Base-by-base conservation (phyloP, 2,329 filamentous ascomycete species). In the Fusarium stilboides region DNA sequence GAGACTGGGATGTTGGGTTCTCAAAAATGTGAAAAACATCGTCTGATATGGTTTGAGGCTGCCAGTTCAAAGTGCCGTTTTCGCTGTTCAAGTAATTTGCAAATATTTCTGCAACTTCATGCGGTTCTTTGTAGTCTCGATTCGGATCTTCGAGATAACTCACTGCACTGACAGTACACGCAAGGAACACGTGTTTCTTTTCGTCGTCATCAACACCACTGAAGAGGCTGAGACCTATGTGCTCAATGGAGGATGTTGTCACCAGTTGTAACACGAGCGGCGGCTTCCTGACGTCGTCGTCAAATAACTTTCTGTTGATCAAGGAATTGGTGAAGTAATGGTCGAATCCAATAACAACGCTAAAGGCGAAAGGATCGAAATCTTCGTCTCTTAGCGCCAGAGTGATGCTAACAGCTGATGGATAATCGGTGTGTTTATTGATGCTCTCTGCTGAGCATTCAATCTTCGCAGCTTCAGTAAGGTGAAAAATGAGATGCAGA, bases 281-380 rank as follows among this genome's bases (percentile, higher is more conserved):
- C 40, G 76, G 75, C 57, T 75, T 78, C 31, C 56, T 67, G 28
- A 43, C 46, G 65, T 46, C 20, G 69, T 67, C 14, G 62, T 60
- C 28, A n/a, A 45, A 46, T 24, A 75, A 49, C 26, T 67, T 75
- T 36, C 15, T 71, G 36, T 75, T 62, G 57, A 77, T 42, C 63
- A 74, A 57, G 5, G 80, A 85, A 14, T 76, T 76, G 26, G 79
- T 77, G 44, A 86, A 87, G 3, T 80, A 81, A 68, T 85, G 80
- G 62, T 89, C 87, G 60, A 85, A 89, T 19, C 82, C 84, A 58
- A 89, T 81, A 46, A 89, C 80, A 14, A 84, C 79, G 57, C 89
- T 85, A 40, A 84, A 82, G 24, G 80, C 77, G 28, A 75, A 77
- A 6, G 79, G 76, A 26, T 84, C 75, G 4, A 78, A 72, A 6